Evolutionary conservation across 257 asterid genomes (phyloP), one percentile per base, ranked within the genome.

Genomic region (Solanum sejunctum): DNA sequence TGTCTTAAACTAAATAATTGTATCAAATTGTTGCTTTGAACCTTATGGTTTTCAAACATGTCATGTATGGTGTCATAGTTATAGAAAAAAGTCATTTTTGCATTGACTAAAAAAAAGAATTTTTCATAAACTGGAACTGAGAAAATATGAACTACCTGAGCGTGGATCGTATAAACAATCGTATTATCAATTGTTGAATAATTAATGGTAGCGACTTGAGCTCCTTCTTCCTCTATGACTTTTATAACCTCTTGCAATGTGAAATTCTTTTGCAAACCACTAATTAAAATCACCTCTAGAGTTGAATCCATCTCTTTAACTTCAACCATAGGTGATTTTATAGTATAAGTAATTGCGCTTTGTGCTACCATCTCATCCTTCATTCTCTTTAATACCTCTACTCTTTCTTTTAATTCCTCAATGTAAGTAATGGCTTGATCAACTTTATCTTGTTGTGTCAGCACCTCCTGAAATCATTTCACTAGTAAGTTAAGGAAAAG

Each of bases 181-280:
- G 41, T 58, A 71, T 71, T 67, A 45, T 67, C 87, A 21, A 57
- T 7, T 6, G 52, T 86, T 56, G 91, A 82, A 79, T 78, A n/a
- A 79, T 16, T 79, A 8, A 85, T 86, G 21, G 39, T 26, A 5
- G 84, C 64, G 1, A 88, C 94, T 82, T 91, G 84, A 85, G 90
- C 90, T 82, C 92, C 92, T 87, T 82, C 92, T 82, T 87, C 84
- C 79, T 86, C 87, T 12, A 91, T 16, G 21, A 90, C 84, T 28
- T 58, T 72, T 12, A 91, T 77, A 3, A 86, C 61, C 83, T 88
- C 66, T 67, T 81, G 72, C 58, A 90, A 7, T 39, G 3, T 85
- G 85, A 90, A 52, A 2, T 85, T 86, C 23, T 80, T 88, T 15
- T 41, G 8, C 43, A 72, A 11, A 70, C 90, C 89, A 87, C 86